Conservation (phyloP, 2,329 filamentous ascomycete genomes). For the Colletotrichum sp. region DNA sequence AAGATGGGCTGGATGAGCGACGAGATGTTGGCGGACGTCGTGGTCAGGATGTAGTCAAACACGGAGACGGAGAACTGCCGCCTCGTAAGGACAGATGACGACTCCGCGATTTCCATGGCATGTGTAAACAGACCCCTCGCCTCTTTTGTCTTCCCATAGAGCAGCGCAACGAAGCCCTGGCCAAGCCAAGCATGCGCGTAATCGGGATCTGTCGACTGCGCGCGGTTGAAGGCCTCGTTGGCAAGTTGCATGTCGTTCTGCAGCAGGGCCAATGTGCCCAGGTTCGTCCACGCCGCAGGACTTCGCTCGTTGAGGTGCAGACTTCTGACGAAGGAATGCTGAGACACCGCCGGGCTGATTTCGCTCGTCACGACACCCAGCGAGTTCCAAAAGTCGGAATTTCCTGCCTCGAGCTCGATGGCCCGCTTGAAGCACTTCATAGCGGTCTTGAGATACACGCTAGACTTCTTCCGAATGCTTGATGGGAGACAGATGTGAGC, state of each 20-base stretch:
- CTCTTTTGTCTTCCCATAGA: constrained; percentile 76
- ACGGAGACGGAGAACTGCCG: constrained; percentile 80
- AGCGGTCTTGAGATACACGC: constrained; percentile 77
- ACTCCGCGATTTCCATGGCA: constrained; percentile 89
- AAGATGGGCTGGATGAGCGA: constrained; percentile 87
- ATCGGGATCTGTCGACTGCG: constrained; percentile 93
- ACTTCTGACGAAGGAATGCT: constrained; percentile 92
- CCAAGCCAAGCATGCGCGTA: constrained; percentile 94
- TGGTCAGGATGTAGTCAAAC: constrained; percentile 79
- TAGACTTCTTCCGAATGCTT: constrained; percentile 59
- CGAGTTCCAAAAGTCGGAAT: constrained; percentile 96
- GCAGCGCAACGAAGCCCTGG: constrained; percentile 82
- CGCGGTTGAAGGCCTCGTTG: constrained; percentile 86
- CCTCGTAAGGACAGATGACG: constrained; percentile 74
- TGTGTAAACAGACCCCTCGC: constrained; percentile 89
- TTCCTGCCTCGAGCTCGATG: constrained; percentile 93
- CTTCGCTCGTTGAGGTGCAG: constrained; percentile 91
- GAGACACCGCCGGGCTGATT: constrained; percentile 84
- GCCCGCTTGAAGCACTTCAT: constrained; percentile 93
- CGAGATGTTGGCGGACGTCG: constrained; percentile 56
- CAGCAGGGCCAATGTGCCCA: constrained; percentile 84
- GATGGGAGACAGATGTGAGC: constrained; percentile 72
- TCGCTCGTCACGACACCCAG: constrained; percentile 88
- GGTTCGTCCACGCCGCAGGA: constrained; percentile 86
- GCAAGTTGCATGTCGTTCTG: constrained; percentile 86